Evolutionary conservation across 768 basidiomycete genomes (phyloP).

Genomic region (Trametes villosa): DNA sequence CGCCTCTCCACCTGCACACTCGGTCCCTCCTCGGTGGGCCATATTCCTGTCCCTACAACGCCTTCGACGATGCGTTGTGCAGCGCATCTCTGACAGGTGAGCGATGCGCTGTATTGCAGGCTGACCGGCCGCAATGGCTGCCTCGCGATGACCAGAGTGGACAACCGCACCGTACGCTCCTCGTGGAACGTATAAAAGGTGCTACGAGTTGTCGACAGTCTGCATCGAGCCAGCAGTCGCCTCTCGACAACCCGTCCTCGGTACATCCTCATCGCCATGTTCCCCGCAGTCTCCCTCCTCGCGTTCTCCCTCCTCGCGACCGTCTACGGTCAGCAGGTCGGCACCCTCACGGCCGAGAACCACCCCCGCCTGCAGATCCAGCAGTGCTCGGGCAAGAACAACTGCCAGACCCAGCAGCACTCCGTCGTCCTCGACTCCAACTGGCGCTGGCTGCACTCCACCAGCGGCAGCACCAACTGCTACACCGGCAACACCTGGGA

Average conservation of each 20-base stretch:
- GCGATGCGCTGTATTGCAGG: conserved; percentile 1
- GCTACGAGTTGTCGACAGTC: neutral
- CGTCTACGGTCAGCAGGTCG: conserved; percentile 52
- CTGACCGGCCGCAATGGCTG: neutral
- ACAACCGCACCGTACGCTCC: neutral
- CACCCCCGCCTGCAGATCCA: conserved; percentile 52
- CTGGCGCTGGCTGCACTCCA: conserved; percentile 51
- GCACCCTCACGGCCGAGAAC: conserved; percentile 48
- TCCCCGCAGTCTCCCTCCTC: conserved; percentile 32
- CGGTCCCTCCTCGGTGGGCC: conserved; percentile 13
- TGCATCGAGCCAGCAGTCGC: conserved; percentile 20
- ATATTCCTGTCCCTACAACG: neutral
- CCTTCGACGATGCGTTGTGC: conserved; percentile 12
- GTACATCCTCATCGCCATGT: conserved; percentile 33
- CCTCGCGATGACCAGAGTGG: neutral
- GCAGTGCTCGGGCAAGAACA: conserved; percentile 49
- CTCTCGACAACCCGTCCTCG: conserved; percentile 20
- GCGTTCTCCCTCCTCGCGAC: conserved; percentile 38
- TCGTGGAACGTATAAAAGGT: conserved; percentile 8
- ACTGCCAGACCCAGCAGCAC: conserved; percentile 38
- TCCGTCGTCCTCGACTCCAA: conserved; percentile 53
- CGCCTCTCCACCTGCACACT: neutral
- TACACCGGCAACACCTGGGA: conserved; percentile 65
- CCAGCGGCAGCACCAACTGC: conserved; percentile 42
- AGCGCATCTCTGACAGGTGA: conserved; percentile 1